Conservation (phyloP, 805 yeast genomes). For the Nakazawaea laoshanensis region DNA sequence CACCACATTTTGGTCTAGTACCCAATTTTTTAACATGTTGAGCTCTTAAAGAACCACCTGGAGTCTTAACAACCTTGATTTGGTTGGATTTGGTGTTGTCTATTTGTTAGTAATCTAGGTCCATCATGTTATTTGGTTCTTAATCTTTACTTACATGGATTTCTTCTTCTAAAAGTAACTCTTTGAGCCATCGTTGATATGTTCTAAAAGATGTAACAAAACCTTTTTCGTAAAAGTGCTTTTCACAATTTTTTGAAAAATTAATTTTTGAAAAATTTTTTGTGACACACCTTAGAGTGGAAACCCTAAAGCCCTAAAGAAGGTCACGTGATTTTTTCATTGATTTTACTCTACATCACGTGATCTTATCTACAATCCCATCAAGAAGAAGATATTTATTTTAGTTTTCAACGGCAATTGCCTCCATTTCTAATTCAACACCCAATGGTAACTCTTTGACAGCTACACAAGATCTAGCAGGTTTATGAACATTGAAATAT, state of each 20-base stretch:
- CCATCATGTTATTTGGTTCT: constrained; percentile 10
- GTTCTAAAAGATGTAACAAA: too few species aligned
- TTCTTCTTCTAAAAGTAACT: constrained; percentile 98
- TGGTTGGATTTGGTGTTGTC: constrained; percentile 99
- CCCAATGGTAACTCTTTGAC: constrained; percentile 87
- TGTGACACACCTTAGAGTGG: too few species aligned
- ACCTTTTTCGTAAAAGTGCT: too few species aligned
- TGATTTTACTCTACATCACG: too few species aligned
- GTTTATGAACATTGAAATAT: constrained; percentile 71
- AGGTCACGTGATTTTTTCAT: too few species aligned
- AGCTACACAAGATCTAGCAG: constrained; percentile 98
- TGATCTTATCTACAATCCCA: too few species aligned
- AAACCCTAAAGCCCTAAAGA: too few species aligned
- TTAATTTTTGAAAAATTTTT: too few species aligned
- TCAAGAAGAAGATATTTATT: too few species aligned
- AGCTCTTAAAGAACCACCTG: constrained; percentile 98
- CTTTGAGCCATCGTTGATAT: constrained; percentile 89
- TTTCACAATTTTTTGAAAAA: too few species aligned
- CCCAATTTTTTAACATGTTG: constrained; percentile 94
- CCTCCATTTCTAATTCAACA: constrained; percentile 84
- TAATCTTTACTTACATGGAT: constrained; percentile 84
- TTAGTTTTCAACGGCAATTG: constrained; percentile 82
- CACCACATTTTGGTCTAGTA: constrained; percentile 84
- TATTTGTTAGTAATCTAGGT: constrained; percentile 21
- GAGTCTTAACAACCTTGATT: constrained; percentile 99